These are phyloP conservation scores for Canna indica DNA, from an alignment of 176 grass and related monocot genomes.

Conservation along the genomic window DNA sequence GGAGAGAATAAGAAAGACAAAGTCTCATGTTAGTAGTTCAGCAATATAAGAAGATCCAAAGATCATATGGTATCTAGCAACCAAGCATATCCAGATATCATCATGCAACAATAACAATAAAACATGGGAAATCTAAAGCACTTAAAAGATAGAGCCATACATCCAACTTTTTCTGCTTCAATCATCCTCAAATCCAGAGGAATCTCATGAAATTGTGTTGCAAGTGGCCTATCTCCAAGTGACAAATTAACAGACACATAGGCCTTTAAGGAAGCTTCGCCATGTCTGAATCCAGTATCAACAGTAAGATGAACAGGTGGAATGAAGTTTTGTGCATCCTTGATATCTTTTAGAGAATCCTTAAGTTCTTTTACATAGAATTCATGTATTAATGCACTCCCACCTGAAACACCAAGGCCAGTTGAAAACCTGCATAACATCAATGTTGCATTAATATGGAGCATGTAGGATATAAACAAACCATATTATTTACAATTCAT, in stretches of 20 bases:
- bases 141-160: constrained; percentile 35
- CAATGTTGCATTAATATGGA: neutral
- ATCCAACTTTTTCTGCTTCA: constrained; percentile 82
- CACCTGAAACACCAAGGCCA: constrained; percentile 77
- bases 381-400: constrained; percentile 84
- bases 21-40: too few species aligned
- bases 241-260: constrained; percentile 67
- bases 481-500: neutral
- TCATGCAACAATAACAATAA: neutral
- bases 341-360: constrained; percentile 50
- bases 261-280: constrained; percentile 79
- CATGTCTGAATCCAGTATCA: constrained; percentile 80
- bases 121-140: neutral
- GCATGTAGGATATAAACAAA: neutral
- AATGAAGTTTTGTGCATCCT: constrained; percentile 11
- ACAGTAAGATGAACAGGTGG: constrained; percentile 74
- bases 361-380: constrained; percentile 84
- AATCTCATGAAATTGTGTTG: constrained; percentile 89
- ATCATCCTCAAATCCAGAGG: constrained; percentile 74
- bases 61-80: neutral
- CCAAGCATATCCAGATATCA: neutral
- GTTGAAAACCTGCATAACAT: constrained; percentile 72
- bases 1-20: too few species aligned
- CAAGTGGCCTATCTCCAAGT: constrained; percentile 79
- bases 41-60: neutral